phyloP scores from a whole-genome alignment of 306 rosid species.

The Neltuma alba region DNA sequence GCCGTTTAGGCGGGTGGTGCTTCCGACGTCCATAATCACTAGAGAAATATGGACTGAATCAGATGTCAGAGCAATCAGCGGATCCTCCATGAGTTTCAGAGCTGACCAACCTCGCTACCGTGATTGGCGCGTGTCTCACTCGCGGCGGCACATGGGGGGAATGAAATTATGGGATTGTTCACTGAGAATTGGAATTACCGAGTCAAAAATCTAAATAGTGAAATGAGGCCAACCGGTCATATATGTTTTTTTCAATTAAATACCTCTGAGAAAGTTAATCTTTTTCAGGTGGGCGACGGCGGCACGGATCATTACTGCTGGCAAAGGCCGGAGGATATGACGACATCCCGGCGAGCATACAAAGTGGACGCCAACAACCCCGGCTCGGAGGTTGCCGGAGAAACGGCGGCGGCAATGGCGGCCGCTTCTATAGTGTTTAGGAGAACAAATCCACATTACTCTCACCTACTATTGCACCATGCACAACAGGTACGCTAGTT shows the following conservation, averaged over 20 bases:
- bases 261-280: not conserved
- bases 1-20: conserved; percentile 13
- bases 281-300: conserved; percentile 78
- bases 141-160: conserved; percentile 17
- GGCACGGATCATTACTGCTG: conserved; percentile 88
- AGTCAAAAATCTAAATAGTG: not conserved
- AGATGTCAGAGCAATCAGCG: conserved; percentile 18
- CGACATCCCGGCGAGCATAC: conserved; percentile 74
- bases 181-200: not conserved
- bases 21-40: conserved; percentile 9
- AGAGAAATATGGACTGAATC: conserved; percentile 8
- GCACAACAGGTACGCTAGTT: conserved; percentile 62
- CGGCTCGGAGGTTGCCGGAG: conserved; percentile 81
- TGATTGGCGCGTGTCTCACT: conserved; percentile 43
- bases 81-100: conserved; percentile 6
- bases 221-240: not conserved
- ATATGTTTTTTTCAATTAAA: too few relatives aligned
- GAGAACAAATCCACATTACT: conserved; percentile 77
- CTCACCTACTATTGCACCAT: conserved; percentile 73
- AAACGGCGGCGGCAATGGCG: conserved; percentile 78
- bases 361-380: conserved; percentile 62
- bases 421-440: conserved; percentile 74
- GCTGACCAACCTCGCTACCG: not conserved
- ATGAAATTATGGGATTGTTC: not conserved
- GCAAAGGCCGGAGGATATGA: conserved; percentile 95